Conservation (phyloP, 495 filamentous ascomycete genomes). For the Cudoniella acicularis region DNA sequence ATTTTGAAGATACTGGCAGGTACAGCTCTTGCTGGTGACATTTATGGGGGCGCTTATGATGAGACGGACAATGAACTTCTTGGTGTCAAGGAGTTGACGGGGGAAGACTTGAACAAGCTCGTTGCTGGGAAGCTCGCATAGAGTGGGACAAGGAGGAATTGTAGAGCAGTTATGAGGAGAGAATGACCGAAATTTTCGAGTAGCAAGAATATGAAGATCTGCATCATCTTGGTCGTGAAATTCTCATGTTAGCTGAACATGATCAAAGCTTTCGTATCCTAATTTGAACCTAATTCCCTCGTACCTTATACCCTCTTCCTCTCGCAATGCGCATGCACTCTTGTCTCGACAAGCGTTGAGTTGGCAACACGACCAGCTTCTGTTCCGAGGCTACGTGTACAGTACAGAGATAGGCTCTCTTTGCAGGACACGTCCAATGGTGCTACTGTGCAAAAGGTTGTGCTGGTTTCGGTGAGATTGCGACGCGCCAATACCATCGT, state of each 20-base stretch:
- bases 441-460: background rate
- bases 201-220: slow-evolving; percentile 7
- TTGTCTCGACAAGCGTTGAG: background rate
- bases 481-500: background rate
- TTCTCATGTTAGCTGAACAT: background rate
- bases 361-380: background rate
- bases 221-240: slow-evolving; percentile 2
- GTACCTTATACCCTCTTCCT: background rate
- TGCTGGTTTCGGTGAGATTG: background rate
- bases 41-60: slow-evolving; percentile 34
- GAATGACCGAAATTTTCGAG: background rate
- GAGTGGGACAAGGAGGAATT: slow-evolving; percentile 7
- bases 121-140: slow-evolving; percentile 21
- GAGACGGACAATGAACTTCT: slow-evolving; percentile 37
- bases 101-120: slow-evolving; percentile 15
- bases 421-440: background rate
- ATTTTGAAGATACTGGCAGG: slow-evolving; percentile 29
- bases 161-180: background rate
- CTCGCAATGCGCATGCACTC: background rate
- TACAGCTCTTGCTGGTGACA: slow-evolving; percentile 40
- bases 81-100: slow-evolving; percentile 27
- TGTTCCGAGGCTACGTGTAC: background rate
- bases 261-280: background rate
- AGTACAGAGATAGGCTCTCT: background rate
- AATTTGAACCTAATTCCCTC: background rate